Evolutionary conservation across 805 yeast genomes (phyloP).

Genomic region (Yarrowia deformans): DNA sequence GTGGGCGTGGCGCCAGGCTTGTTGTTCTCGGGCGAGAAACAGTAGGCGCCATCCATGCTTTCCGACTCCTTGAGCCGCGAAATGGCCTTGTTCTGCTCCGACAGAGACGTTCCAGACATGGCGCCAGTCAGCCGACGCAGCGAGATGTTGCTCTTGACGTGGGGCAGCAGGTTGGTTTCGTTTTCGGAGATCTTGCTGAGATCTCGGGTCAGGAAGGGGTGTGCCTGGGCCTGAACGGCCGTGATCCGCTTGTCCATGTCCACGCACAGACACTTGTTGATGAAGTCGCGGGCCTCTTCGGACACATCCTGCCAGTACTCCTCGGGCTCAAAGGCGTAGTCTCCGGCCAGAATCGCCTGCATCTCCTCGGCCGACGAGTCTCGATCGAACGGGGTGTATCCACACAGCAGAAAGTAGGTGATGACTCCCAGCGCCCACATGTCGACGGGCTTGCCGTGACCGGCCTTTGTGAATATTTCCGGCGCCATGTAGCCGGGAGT

Average conservation of each 20-base stretch:
- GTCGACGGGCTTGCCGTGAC: slow-evolving; percentile 69
- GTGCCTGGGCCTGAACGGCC: slow-evolving; percentile 56
- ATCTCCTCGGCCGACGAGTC: slow-evolving; percentile 72
- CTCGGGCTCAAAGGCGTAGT: slow-evolving; percentile 67
- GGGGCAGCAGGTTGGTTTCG: slow-evolving; percentile 50
- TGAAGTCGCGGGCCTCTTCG: slow-evolving; percentile 63
- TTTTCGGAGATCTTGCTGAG: slow-evolving; percentile 43
- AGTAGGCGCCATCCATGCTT: slow-evolving; percentile 37
- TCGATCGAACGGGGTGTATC: slow-evolving; percentile 80
- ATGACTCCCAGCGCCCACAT: slow-evolving; percentile 81
- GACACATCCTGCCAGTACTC: slow-evolving; percentile 63
- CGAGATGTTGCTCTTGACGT: slow-evolving; percentile 44
- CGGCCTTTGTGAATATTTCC: slow-evolving; percentile 61
- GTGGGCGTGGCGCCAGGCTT: slow-evolving; percentile 29
- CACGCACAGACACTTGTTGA: slow-evolving; percentile 59
- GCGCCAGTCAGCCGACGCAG: slow-evolving; percentile 37
- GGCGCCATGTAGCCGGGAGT: slow-evolving; percentile 82
- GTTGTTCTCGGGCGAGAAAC: slow-evolving; percentile 29
- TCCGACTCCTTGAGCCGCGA: slow-evolving; percentile 34
- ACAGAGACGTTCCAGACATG: slow-evolving; percentile 42
- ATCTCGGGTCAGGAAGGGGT: slow-evolving; percentile 53
- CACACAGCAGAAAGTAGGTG: slow-evolving; percentile 72
- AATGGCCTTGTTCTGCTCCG: slow-evolving; percentile 32
- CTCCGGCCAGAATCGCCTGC: slow-evolving; percentile 65
- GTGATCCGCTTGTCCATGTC: slow-evolving; percentile 58